Evolutionary conservation across 2,329 filamentous ascomycete species (phyloP).

Genomic region (Neonectria coccinea): DNA sequence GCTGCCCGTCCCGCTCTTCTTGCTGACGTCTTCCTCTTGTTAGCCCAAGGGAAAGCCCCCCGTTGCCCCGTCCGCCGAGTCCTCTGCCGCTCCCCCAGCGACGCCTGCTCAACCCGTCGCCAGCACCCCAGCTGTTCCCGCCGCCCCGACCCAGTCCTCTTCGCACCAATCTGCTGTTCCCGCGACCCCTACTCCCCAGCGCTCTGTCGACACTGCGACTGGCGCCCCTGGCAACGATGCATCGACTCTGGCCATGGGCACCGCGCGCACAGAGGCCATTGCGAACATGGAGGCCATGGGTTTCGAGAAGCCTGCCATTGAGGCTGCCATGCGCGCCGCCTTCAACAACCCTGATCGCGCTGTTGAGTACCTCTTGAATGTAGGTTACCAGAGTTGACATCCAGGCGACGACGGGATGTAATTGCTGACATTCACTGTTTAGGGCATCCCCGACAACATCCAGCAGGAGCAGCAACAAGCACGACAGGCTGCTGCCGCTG

Average conservation of each 20-base stretch:
- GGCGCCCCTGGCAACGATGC: conserved; percentile 63
- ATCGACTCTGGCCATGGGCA: conserved; percentile 87
- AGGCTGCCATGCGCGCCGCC: conserved; percentile 93
- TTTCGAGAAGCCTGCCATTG: conserved; percentile 88
- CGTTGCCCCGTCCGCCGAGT: conserved; percentile 64
- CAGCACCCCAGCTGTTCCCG: conserved; percentile 70
- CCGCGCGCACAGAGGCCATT: conserved; percentile 84
- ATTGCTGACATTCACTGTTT: conserved; percentile 25
- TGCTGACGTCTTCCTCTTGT: conserved; percentile 31
- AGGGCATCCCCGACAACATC: conserved; percentile 92
- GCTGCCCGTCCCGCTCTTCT: neutral
- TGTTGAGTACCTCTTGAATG: conserved; percentile 92
- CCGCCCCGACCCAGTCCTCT: conserved; percentile 53
- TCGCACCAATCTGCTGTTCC: conserved; percentile 63
- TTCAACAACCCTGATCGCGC: conserved; percentile 98
- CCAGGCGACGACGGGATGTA: conserved; percentile 5
- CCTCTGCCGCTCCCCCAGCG: conserved; percentile 68
- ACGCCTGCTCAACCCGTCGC: conserved; percentile 67
- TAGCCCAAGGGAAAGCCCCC: conserved; percentile 75
- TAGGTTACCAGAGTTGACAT: conserved; percentile 58
- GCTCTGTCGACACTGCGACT: conserved; percentile 52
- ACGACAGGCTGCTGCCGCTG: conserved; percentile 54
- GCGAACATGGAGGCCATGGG: conserved; percentile 98
- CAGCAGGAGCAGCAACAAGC: conserved; percentile 74
- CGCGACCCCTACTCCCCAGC: conserved; percentile 67